Conservation (phyloP, 2,329 filamentous ascomycete species). For the Parasarocladium wereldwijsianum region DNA sequence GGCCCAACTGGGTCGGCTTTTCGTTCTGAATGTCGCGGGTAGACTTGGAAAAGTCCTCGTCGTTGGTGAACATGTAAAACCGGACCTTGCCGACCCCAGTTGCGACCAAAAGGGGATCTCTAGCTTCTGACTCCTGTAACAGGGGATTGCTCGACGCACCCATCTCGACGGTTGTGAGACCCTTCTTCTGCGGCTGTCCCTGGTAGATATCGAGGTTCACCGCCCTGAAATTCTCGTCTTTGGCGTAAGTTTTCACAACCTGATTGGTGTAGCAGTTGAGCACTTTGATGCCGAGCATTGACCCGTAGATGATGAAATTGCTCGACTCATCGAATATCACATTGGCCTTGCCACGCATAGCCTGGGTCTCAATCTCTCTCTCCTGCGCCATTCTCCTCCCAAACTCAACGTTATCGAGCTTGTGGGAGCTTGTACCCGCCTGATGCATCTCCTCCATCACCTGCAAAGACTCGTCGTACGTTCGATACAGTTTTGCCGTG, state of each 20-base stretch:
- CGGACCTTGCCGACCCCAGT: conserved; percentile 79
- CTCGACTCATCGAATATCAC: conserved; percentile 93
- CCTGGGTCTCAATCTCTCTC: conserved; percentile 63
- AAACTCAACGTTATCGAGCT: conserved; percentile 83
- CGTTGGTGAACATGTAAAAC: conserved; percentile 98
- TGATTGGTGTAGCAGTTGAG: conserved; percentile 92
- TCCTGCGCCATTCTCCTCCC: conserved; percentile 77
- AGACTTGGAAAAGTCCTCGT: conserved; percentile 67
- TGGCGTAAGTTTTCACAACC: conserved; percentile 78
- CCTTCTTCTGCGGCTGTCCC: conserved; percentile 88
- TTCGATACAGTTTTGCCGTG: conserved; percentile 74
- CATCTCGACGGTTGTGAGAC: conserved; percentile 89
- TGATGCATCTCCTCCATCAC: conserved; percentile 93
- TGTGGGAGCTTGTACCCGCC: conserved; percentile 67
- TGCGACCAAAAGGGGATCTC: conserved; percentile 76
- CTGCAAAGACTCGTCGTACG: conserved; percentile 86
- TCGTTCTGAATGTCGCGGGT: conserved; percentile 91
- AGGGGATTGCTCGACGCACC: conserved; percentile 88
- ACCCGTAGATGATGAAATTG: conserved; percentile 89
- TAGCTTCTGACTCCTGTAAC: conserved; percentile 76
- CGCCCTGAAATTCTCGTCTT: conserved; percentile 75
- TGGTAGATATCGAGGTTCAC: conserved; percentile 82
- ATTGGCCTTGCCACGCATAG: conserved; percentile 58
- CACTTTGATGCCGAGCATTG: conserved; percentile 83
- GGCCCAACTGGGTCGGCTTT: conserved; percentile 56